A percentile compares a stretch with the other conserved stretches of the same genome.
These are phyloP conservation scores for Dendrobium huoshanense DNA, from an alignment of 106 monocot genomes.

Conservation along the genomic window DNA sequence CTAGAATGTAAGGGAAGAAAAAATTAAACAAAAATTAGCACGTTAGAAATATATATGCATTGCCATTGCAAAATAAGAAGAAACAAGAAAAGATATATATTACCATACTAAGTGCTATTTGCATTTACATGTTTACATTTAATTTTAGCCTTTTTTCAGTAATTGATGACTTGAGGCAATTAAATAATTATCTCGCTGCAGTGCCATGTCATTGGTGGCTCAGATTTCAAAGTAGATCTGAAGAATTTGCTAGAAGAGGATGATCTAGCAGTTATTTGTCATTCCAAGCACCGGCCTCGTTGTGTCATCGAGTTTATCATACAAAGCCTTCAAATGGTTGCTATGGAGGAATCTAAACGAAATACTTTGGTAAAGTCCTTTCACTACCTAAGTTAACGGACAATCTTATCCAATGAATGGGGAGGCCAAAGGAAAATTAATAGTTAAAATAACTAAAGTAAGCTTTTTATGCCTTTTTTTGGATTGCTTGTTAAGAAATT, in stretches of 20 bases:
- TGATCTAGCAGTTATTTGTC: slow-evolving; percentile 58
- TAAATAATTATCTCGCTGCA: slow-evolving; percentile 28
- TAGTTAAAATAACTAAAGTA: neutral
- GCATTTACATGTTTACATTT: neutral
- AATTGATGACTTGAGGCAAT: neutral
- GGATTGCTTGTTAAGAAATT: neutral
- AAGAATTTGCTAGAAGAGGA: slow-evolving; percentile 71
- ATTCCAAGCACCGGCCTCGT: slow-evolving; percentile 77
- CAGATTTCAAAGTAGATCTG: slow-evolving; percentile 62
- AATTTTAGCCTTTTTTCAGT: neutral
- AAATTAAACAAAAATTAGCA: neutral
- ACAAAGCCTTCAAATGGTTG: slow-evolving; percentile 64
- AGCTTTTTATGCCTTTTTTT: neutral
- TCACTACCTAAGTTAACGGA: too few species aligned
- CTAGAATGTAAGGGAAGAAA: neutral
- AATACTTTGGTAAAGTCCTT: slow-evolving; percentile 53
- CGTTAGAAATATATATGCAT: neutral
- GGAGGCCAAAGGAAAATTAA: neutral
- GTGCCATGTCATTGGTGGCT: slow-evolving; percentile 72
- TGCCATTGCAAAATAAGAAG: neutral
- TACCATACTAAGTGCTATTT: neutral
- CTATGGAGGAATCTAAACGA: slow-evolving; percentile 59
- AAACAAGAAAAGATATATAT: neutral
- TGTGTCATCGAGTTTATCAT: slow-evolving; percentile 87
- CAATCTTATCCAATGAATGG: neutral